A percentile compares a stretch with the other conserved stretches of the same genome.
Conservation (phyloP, 2,329 filamentous ascomycete genomes). For the Thermothelomyces thermophilus region DNA sequence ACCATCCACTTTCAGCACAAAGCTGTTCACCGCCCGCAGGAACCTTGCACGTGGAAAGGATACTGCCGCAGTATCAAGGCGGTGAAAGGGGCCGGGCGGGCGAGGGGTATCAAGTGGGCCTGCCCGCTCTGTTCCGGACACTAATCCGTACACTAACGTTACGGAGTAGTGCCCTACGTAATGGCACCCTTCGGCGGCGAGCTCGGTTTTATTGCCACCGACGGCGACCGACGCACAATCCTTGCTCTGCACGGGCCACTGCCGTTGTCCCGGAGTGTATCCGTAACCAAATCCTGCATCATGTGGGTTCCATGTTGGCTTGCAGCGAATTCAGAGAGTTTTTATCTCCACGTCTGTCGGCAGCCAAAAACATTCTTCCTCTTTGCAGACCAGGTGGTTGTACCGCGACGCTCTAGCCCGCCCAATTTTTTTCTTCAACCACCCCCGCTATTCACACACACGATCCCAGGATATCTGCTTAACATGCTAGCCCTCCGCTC, state of each 20-base stretch:
- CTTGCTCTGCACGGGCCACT: constrained; percentile 16
- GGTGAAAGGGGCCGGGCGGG: background rate
- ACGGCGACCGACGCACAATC: constrained; percentile 10
- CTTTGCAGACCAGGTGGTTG: constrained; percentile 5
- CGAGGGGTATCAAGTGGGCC: no score
- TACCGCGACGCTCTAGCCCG: constrained; percentile 4
- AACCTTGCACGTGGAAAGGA: background rate
- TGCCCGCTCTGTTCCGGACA: no score
- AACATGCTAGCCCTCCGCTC: constrained; percentile 76
- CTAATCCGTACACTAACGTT: no score
- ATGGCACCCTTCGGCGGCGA: constrained; percentile 2
- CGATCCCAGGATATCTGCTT: background rate
- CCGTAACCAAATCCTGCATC: constrained; percentile 18
- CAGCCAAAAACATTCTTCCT: constrained; percentile 9
- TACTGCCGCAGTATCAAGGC: constrained; percentile 8
- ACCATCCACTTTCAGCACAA: no score
- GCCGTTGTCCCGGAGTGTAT: constrained; percentile 15
- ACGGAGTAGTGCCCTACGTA: background rate
- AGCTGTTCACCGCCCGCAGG: constrained; percentile 8
- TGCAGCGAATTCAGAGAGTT: constrained; percentile 11
- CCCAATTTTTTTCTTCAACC: background rate
- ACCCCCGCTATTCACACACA: background rate
- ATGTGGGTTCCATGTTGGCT: constrained; percentile 14
- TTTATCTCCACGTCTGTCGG: constrained; percentile 15
- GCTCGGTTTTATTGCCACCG: constrained; percentile 9